Base-by-base conservation (phyloP, 495 filamentous ascomycete genomes). In the Hypoxylon lienhwacheense region DNA sequence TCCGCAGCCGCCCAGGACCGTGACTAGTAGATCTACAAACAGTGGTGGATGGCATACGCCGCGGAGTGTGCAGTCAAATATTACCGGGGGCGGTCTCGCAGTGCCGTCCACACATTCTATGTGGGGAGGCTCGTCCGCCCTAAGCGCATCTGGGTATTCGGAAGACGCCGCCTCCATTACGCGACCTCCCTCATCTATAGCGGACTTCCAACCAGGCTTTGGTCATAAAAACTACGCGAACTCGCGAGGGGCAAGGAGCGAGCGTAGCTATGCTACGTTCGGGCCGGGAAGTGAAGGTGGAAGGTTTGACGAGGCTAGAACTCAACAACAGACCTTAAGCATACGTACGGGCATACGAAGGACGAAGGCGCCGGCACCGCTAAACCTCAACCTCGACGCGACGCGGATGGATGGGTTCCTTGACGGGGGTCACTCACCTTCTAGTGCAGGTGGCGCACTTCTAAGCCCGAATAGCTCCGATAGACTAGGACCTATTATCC, bases 401-500 rank as follows among this genome's bases (percentile, higher is more conserved):
- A 56, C 55, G 7, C 51, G 40, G 17, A 35, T 52, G 44, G 65
- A 59, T 8, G 54, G 64, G 5, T 69, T 66, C 45, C 26, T 66
- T 2, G 63, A 60, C 10, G 40, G 59, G 12, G 55, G 60, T 42
- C 61, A 58, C 44, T 66, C 54, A 22, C 66, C 70, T 14, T 64
- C 64, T 2, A 53, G 57, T 19, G 53, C 48, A 7, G 65, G 51
- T 11, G 56, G 60, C 16, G 61, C 17, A 17, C 32, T 44, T 32
- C 25, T 59, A 28, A 56, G 55, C 17, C 47, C 42, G 7, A 53
- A 59, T 17, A 52, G 55, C 29, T 61, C 58, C 2, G 67, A 66
- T n/a, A 67, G 54, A 11, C 53, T 66, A 33, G 68, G 61, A 4
- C 73, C 69, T 6, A 59, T 73, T 41, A 74, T 76, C 35, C 58